Evolutionary conservation across 139 green algal species (phyloP), one percentile per base, ranked within the genome.

Genomic region (Chlorella sp.): DNA sequence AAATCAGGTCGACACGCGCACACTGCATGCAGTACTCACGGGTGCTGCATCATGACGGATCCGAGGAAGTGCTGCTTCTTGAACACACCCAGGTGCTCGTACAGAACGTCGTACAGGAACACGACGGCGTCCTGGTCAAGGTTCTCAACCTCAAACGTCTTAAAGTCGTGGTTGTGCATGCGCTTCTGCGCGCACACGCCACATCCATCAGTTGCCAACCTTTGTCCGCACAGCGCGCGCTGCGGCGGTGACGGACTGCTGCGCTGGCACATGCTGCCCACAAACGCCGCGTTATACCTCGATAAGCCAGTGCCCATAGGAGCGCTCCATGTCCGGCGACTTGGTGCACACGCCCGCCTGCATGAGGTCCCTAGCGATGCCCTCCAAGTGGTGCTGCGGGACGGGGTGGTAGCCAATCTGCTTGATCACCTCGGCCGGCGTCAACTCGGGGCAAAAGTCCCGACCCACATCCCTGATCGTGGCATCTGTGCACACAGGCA

Each of bases 41-140:
- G 36, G 31, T 70, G 65, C 49, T 82, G 71, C 76, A 75, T 74
- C 26, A 34, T 60, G 36, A 74, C 67, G 14, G 35, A 49, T 6
- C 72, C 72, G 35, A 83, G 51, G 77, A 77, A 86, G 76, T 77
- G 73, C 71, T 86, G 80, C 31, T 72, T 42, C 32, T 77, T 76
- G 77, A 86, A 86, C 1, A 81, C 71, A 2, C 65, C n/a, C 1
- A 77, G 35, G 6, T 26, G 32, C 55, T 86, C 80, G 67, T 81
- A 86, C 67, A 83, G 42, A 3, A 86, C 22, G 67, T 86, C 80
- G 32, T 81, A 83, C 32, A 86, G 71, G 22, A 78, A 68, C 31
- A 86, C 27, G 2, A 81, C 61, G 0, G 69, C 60, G 59, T 86
- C 80, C 65, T 82, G 27, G 10, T 78, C 70, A 31, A 33, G 49